Percentiles rank a stretch among this genome's conserved stretches.
Evolutionary conservation across 2,329 filamentous ascomycete genomes (phyloP).

Genomic region (Cercospora sp.): DNA sequence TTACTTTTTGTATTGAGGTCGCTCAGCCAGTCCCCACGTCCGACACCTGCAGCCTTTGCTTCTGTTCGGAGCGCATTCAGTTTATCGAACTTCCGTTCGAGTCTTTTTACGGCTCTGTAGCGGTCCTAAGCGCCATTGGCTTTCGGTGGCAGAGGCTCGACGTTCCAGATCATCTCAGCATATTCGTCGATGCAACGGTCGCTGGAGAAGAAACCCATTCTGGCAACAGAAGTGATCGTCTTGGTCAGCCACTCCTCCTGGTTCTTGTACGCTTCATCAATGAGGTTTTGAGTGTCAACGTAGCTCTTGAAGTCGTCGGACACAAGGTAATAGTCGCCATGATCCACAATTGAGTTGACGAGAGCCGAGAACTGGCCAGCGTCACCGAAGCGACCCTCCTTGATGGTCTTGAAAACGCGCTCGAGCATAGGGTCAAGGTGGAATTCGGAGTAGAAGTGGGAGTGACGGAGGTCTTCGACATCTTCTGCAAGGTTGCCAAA

Average conservation of each 20-base stretch:
- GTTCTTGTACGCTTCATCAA: constrained; percentile 89
- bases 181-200: constrained; percentile 97
- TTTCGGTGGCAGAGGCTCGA: constrained; percentile 67
- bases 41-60: neutral
- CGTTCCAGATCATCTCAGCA: constrained; percentile 94
- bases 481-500: constrained; percentile 96
- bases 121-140: constrained; percentile 14
- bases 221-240: constrained; percentile 79
- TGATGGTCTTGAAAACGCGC: constrained; percentile 82
- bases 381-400: constrained; percentile 77
- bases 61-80: neutral
- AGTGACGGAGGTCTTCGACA: constrained; percentile 91
- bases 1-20: neutral
- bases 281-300: constrained; percentile 82
- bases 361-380: constrained; percentile 76
- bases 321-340: constrained; percentile 96
- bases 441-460: constrained; percentile 80
- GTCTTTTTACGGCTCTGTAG: neutral
- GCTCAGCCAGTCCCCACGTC: neutral
- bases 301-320: constrained; percentile 98
- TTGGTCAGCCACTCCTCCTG: constrained; percentile 92
- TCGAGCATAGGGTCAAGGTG: constrained; percentile 72
- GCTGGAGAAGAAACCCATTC: constrained; percentile 95
- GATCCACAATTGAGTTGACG: constrained; percentile 80
- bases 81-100: neutral